Base-by-base conservation (phyloP, 1,284 basidiomycete species). In the Ganoderma lucidum region DNA sequence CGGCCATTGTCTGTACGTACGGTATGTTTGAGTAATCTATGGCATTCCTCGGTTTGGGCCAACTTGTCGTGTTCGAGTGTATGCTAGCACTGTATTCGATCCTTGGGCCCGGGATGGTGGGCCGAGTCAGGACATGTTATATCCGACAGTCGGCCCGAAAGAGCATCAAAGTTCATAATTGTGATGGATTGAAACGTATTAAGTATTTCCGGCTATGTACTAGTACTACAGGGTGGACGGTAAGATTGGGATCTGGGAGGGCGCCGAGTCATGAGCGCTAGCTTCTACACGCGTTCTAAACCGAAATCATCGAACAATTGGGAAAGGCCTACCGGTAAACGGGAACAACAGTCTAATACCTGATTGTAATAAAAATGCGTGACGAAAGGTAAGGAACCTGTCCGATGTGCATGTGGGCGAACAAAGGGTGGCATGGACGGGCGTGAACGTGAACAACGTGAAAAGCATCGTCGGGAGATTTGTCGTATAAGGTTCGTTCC, bases 321-420 rank as follows among this genome's bases (percentile, higher is more conserved):
- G 17, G 3, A 23, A 51, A 3, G 48, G 8, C 2, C n/a, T 28
- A 28, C 23, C 23, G 23, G 9, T 12, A 12, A 53, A 14, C 0
- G 48, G 28, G 12, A 53, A 53, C 48, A 53, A 30, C 23, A 28
- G 23, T 30, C 48, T 53, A 53, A 53, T 53, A 53, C 23, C 23
- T 53, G 48, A 53, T 53, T 53, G 32, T 23, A 59, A 32, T 59
- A 39, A 37, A 59, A 37, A 59, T 39, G 37, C 56, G 56, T 19
- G 37, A 14, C 35, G 19, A 39, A 37, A 37, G 19, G 37, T 39
- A 35, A 37, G 39, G 59, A 28, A 61, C 6, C 37, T 12, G n/a
- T 42, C 14, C 23, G 12, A 8, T 28, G 6, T 44, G 39, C 59
- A 39, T 39, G 37, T 12, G 39, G 41, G 41, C 19, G 23, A 37